Base-by-base conservation (phyloP, 1,284 basidiomycete species). In the Lentinus polychrous region DNA sequence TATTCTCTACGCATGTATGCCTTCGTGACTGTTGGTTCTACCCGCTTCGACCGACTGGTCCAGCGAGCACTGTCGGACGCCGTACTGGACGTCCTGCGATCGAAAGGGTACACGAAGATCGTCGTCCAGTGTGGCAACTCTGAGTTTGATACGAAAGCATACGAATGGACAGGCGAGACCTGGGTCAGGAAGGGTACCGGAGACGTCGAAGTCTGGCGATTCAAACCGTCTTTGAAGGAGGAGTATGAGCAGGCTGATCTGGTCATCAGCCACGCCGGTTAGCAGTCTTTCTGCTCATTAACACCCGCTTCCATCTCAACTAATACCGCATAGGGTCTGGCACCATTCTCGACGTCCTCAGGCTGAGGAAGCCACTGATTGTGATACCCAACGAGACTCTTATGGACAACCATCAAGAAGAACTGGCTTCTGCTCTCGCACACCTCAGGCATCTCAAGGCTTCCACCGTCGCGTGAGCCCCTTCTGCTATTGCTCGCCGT, bases 251-350 rank as follows among this genome's bases (percentile, higher is more conserved):
- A 62, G 11, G 83, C 89, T 20, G 83, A 92, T 62, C 66, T 93
- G 40, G 79, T 98, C 45, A 85, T 98, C 35, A 90, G 91, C 60
- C 94, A 98, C 75, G 94, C 92, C 60, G 94, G 94, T 94, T 63
- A 56, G 79, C 34, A 27, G 37, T 35, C 14, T 36, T n/a, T 24
- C 48, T 41, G 17, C n/a, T n/a, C n/a, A n/a, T n/a, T 15, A 8
- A 17, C 32, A 17, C 35, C 12, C 34, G 11, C 8, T 37, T 14
- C 23, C 23, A 40, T 45, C 31, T 37, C 40, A 37, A 43, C 49
- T n/a, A n/a, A 40, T 49, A 37, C 8, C 41, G 14, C n/a, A 14
- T 61, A 96, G 94, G 94, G 45, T 90, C 95, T 10, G 95, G 94
- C 7, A 96, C 94, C 1, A 94, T 98, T 57, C 74, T 98, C 34